Base-by-base conservation (phyloP, 192 early-diverging fungal species). In the Diversispora epigaea region DNA sequence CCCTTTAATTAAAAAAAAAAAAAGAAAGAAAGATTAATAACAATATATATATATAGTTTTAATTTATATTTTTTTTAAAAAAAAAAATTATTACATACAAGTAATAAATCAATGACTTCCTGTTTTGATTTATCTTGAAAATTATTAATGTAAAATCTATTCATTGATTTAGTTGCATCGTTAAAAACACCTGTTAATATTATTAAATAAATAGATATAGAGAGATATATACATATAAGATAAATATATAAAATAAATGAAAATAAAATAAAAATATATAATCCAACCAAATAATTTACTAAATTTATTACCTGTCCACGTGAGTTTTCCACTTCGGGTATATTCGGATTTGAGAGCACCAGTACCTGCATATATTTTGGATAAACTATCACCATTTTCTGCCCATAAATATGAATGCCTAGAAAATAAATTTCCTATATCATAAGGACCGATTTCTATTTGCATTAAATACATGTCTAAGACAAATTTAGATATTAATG, bases 91-190 rank as follows among this genome's bases (percentile, higher is more conserved):
- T 46, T 17, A 73, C 80, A 75, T 82, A 84, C 96, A 60, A 98
- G 81, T 3, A 99, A 78, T 32, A 90, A 71, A 56, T 98, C 95
- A 67, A 99, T 98, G 17, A 92, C 88, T 79, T 94, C 92, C 80
- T 99, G 98, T 64, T 94, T 92, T 49, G 86, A 87, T 72, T 94
- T 95, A 84, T 99, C 98, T 76, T 94, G 91, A 72, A 99, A 95
- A 72, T 94, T 97, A 81, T 95, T 96, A 78, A 96, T 95, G 78
- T 93, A 92, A 75, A 99, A 92, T 11, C 98, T 86, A 76, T 93
- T 95, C 56, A 95, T 88, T 19, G 94, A 94, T 72, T 97, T 97
- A 4, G 92, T 91, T 15, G 96, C 95, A 79, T 98, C 96, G 73
- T 94, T 92, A 25, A 99, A 64, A 52, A 96, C 88, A 46, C 93